Base-by-base conservation (phyloP, 2,329 filamentous ascomycete genomes). In the Apiospora rasikravindrae region DNA sequence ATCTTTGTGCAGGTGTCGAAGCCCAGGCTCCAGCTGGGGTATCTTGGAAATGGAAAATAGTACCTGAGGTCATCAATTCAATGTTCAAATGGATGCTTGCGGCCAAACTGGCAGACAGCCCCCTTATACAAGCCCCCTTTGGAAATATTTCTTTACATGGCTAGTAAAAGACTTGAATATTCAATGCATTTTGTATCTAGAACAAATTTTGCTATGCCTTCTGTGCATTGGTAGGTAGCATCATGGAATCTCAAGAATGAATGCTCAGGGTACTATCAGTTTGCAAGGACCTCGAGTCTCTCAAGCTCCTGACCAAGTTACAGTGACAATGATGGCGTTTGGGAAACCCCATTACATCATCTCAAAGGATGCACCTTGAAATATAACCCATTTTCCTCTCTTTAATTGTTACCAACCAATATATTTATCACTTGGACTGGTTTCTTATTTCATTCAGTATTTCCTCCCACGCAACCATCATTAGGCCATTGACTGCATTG, bases 291-390 rank as follows among this genome's bases (percentile, higher is more conserved):
- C 19, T 49, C 45, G 45, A 33, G 51, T 57, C 26, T 33, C 14
- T 22, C 16, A 19, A 14, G 4, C 16, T 57, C 51, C 2, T 33
- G 14, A 57, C 26, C 51, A 57, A 33, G 26, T 33, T 19, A 29
- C 26, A 33, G 26, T 33, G 51, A 61, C 3, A 37, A n/a, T 40
- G 53, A 33, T 37, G 3, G 29, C 19, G 16, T 24, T 40, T 19
- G 33, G 57, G 22, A n/a, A 40, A 64, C n/a, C 7, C 33, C 37
- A 64, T 64, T 64, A 64, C 57, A 64, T 64, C 57, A 64, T 64
- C 57, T 4, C 22, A 40, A 22, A 64, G 57, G 33, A 13, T 64
- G 57, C 33, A 40, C 33, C 19, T 40, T 64, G n/a, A 6, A 64
- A 64, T n/a, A 10, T 33, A 40, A n/a, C n/a, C 5, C 57, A 40